Base-by-base conservation (phyloP, 352 stramenopile species). In the Phytophthora pluvialis region DNA sequence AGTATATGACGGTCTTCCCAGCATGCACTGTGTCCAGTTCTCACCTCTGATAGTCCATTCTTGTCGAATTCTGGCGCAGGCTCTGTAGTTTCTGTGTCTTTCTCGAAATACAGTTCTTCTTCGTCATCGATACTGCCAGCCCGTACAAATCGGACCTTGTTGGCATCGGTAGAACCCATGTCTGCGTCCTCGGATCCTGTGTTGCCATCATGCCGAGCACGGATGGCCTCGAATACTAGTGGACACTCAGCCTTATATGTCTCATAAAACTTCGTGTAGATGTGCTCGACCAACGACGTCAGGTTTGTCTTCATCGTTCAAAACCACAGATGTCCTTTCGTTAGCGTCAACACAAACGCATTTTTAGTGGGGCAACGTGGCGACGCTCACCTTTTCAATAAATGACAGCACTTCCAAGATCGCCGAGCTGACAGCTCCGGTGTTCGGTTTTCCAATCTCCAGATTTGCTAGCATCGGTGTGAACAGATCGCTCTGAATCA, bases 71-170 rank as follows among this genome's bases (percentile, higher is more conserved):
- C 60, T 38, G 77, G 68, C 3, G 80, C 70, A 44, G 59, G 43
- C 50, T 79, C 71, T 5, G 66, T 48, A 16, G 71, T 66, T 21
- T 87, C 73, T 47, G 83, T 77, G 16, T 94, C 82, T 40, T 89
- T 89, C 53, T 93, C 86, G 71, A 77, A 94, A 64, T 94, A 94
- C 57, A 86, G 68, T 44, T 90, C 77, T 48, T 94, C 86, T 58
- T 93, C 84, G 15, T 88, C 82, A 38, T 93, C 84, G 53, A 91
- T 75, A 25, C 65, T 73, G 18, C 62, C 69, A 43, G 78, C 55
- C 36, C 86, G 73, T 35, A 90, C 77, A 72, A 90, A 90, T 29
- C 73, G 77, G 11, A 82, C 64, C 31, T 78, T 84, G 12, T 68
- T 75, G 26, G 68, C 52, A 52, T 77, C 61, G 13, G 61, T 39